phyloP scores from a whole-genome alignment of 306 rosid species.

The Malus orientalis region DNA sequence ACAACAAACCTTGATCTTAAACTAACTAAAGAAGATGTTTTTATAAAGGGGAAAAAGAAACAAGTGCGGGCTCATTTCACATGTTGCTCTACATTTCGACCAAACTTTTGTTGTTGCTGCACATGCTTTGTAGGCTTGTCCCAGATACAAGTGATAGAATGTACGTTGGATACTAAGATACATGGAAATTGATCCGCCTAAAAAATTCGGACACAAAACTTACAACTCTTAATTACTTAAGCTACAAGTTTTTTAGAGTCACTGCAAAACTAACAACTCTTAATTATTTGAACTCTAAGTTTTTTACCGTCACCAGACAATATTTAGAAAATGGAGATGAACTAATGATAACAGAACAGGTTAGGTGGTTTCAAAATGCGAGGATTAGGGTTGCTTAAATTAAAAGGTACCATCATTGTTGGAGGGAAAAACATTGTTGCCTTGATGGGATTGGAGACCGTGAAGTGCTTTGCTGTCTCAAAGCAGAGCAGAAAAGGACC shows the following conservation, averaged over 20 bases:
- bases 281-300: no score
- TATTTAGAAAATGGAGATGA: neutral
- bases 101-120: neutral
- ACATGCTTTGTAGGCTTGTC: neutral
- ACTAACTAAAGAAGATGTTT: neutral
- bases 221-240: no score
- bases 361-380: neutral
- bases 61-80: neutral
- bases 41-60: neutral
- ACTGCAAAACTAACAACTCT: no score
- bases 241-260: fast-evolving
- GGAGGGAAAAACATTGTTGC: neutral
- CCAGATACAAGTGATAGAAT: neutral
- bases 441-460: neutral
- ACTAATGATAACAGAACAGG: neutral
- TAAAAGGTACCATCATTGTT: neutral
- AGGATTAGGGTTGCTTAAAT: neutral
- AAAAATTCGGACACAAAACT: fast-evolving
- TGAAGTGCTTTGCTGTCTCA: neutral
- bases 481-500: neutral
- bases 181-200: neutral
- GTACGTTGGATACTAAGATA: neutral
- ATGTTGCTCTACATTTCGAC: neutral
- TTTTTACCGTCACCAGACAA: fast-evolving
- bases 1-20: neutral